These are phyloP conservation scores for Debaryomyces coudertii DNA, from an alignment of 1,139 yeast species.

Conservation along the genomic window DNA sequence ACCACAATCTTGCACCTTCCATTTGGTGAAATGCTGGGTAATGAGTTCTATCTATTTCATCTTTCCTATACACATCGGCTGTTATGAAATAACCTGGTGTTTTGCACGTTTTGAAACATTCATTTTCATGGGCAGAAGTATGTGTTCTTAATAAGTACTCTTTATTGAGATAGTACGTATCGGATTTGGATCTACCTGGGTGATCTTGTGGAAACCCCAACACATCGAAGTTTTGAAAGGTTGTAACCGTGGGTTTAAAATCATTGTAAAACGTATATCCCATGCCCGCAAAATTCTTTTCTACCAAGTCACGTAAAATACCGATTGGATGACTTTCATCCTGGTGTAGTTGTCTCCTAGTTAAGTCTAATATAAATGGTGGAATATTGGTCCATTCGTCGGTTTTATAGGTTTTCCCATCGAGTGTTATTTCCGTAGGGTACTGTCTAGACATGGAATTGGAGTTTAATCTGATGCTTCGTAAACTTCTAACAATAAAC, in stretches of 20 bases:
- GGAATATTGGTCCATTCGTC: conserved; percentile 91
- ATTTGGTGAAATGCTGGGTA: conserved; percentile 97
- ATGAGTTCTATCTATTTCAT: conserved; percentile 93
- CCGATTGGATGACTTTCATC: conserved; percentile 86
- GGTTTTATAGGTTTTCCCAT: conserved; percentile 56
- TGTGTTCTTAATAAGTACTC: conserved; percentile 80
- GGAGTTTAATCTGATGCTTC: neutral
- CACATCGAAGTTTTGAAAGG: conserved; percentile 83
- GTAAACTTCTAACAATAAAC: neutral
- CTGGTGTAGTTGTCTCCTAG: conserved; percentile 74
- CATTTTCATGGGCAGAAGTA: conserved; percentile 94
- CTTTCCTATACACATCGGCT: conserved; percentile 95
- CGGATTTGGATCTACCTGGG: conserved; percentile 91
- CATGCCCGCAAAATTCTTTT: conserved; percentile 60
- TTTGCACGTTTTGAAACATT: conserved; percentile 65
- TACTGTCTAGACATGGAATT: conserved; percentile 12
- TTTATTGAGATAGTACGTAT: conserved; percentile 85
- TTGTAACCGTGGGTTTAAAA: conserved; percentile 82
- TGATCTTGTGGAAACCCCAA: conserved; percentile 91
- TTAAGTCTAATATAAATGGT: conserved; percentile 65
- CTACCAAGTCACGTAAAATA: conserved; percentile 74
- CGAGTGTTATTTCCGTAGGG: conserved; percentile 43
- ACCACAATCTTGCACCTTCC: conserved; percentile 96
- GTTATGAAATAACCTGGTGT: conserved; percentile 91
- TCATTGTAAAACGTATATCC: conserved; percentile 83